Percentiles rank a stretch among this genome's conserved stretches.
phyloP scores from a whole-genome alignment of 2,329 filamentous ascomycete species.

The Cordyceps fumosorosea region DNA sequence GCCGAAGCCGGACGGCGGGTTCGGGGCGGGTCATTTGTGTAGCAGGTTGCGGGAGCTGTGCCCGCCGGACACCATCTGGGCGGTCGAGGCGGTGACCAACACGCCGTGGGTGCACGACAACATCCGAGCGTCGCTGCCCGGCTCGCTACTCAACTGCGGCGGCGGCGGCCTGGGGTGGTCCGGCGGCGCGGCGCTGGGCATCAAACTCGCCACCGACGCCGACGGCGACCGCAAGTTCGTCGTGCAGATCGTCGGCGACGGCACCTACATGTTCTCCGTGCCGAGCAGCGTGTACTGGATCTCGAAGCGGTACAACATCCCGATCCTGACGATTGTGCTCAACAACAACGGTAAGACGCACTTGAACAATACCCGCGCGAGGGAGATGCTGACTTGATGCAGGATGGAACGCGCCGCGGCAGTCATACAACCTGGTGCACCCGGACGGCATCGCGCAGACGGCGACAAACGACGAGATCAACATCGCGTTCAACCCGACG shows the following conservation, averaged over 20 bases:
- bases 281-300: conserved; percentile 53
- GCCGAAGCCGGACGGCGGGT: conserved; percentile 52
- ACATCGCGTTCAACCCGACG: conserved; percentile 52
- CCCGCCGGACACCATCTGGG: conserved; percentile 58
- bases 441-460: conserved; percentile 48
- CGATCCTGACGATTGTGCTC: conserved; percentile 47
- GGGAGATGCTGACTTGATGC: conserved; percentile 8
- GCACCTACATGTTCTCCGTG: conserved; percentile 49
- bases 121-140: conserved; percentile 59
- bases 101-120: conserved; percentile 63
- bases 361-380: not conserved
- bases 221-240: conserved; percentile 44
- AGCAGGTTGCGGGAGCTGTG: conserved; percentile 26
- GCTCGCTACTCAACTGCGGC: conserved; percentile 75
- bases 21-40: conserved; percentile 35
- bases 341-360: conserved; percentile 45
- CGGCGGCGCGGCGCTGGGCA: conserved; percentile 66
- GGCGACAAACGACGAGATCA: conserved; percentile 55
- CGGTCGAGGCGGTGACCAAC: conserved; percentile 72
- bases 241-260: conserved; percentile 50
- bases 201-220: conserved; percentile 59
- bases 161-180: conserved; percentile 77
- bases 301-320: conserved; percentile 45
- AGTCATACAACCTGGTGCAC: conserved; percentile 51
- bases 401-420: conserved; percentile 52